Conservation (phyloP, 2,329 filamentous ascomycete species). For the Periconia digitata region DNA sequence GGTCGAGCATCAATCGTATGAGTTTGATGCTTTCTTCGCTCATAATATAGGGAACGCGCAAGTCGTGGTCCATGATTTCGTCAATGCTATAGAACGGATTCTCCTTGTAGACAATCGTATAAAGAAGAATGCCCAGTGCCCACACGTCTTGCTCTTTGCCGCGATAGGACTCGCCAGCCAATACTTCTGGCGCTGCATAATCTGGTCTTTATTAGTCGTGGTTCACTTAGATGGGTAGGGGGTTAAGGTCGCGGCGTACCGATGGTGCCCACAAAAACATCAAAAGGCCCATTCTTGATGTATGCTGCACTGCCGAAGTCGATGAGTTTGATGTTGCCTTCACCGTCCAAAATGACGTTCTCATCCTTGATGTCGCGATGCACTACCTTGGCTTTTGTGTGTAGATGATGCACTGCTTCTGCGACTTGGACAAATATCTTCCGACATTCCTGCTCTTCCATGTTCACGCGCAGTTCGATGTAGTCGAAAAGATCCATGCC, state of each 20-base stretch:
- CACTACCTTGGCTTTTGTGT: conserved; percentile 86
- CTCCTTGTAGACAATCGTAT: conserved; percentile 99
- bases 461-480: conserved; percentile 92
- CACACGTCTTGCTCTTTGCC: conserved; percentile 98
- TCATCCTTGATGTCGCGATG: conserved; percentile 99
- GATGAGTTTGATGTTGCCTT: conserved; percentile 94
- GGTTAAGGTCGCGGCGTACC: conserved; percentile 59
- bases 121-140: conserved; percentile 94
- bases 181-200: conserved; percentile 96
- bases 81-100: conserved; percentile 99
- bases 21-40: conserved; percentile 92
- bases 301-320: conserved; percentile 98
- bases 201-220: conserved; percentile 56
- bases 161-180: conserved; percentile 86
- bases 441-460: conserved; percentile 91
- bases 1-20: conserved; percentile 87
- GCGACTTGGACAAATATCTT: conserved; percentile 96
- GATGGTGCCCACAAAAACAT: conserved; percentile 98
- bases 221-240: neutral
- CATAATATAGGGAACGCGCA: conserved; percentile 85
- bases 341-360: conserved; percentile 93
- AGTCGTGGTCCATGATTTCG: conserved; percentile 96
- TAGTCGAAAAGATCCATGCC: conserved; percentile 99
- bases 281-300: conserved; percentile 97
- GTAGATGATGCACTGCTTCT: conserved; percentile 84